These are phyloP conservation scores for Pseudogymnoascus sp. DNA, from an alignment of 2,329 filamentous ascomycete genomes.

Conservation along the genomic window DNA sequence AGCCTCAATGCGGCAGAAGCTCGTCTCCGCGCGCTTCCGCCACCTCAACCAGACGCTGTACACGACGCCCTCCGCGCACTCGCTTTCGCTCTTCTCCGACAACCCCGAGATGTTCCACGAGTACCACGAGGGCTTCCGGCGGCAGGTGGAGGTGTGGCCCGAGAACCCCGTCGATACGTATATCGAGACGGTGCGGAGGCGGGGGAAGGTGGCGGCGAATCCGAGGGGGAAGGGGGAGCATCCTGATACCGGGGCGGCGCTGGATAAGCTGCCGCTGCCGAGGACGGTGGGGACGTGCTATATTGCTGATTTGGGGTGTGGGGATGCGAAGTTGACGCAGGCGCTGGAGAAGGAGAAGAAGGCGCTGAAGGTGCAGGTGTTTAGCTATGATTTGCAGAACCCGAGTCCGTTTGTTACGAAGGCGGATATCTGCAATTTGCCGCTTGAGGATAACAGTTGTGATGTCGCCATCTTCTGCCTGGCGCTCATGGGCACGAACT, in stretches of 20 bases:
- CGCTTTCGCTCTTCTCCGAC: constrained; percentile 72
- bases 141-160: constrained; percentile 92
- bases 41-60: constrained; percentile 96
- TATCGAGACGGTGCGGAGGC: constrained; percentile 34
- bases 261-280: constrained; percentile 48
- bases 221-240: constrained; percentile 13
- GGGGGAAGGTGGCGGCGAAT: constrained; percentile 46
- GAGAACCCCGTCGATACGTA: constrained; percentile 92
- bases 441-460: constrained; percentile 62
- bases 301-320: constrained; percentile 88
- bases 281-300: constrained; percentile 64
- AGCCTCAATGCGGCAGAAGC: constrained; percentile 87
- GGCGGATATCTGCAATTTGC: constrained; percentile 81
- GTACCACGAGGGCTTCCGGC: constrained; percentile 93
- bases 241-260: constrained; percentile 14
- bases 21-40: constrained; percentile 90
- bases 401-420: constrained; percentile 69
- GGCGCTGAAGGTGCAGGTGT: constrained; percentile 63
- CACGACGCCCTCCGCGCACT: constrained; percentile 76
- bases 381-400: constrained; percentile 80
- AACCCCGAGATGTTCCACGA: constrained; percentile 91
- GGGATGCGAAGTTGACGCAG: constrained; percentile 74
- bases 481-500: constrained; percentile 98
- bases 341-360: constrained; percentile 54
- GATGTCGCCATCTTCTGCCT: constrained; percentile 93